Conservation (phyloP, 2,329 filamentous ascomycete species). For the Cladophialophora yegresii region DNA sequence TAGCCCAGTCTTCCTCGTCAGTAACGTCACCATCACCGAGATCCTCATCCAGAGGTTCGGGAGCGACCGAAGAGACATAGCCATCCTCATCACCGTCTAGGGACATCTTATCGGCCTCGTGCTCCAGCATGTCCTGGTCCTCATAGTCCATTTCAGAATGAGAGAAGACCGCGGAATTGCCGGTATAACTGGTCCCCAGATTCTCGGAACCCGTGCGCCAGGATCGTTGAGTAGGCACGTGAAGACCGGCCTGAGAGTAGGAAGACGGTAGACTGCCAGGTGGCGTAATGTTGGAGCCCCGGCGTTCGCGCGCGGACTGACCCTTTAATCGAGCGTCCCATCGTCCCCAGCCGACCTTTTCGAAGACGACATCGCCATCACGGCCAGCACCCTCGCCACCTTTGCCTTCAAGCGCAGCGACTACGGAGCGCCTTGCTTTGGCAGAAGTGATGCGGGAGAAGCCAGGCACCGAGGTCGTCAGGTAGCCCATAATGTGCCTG, state of each 20-base stretch:
- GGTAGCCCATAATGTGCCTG: conserved; percentile 89
- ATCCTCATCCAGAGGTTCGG: conserved; percentile 64
- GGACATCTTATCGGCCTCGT: conserved; percentile 95
- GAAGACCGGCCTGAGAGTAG: conserved; percentile 50
- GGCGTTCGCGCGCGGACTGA: conserved; percentile 49
- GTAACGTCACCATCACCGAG: conserved; percentile 84
- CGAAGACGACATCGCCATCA: conserved; percentile 66
- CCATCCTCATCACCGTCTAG: conserved; percentile 68
- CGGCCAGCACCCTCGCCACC: conserved; percentile 56
- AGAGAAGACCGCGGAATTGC: conserved; percentile 73
- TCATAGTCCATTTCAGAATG: conserved; percentile 65
- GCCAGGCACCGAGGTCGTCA: conserved; percentile 89
- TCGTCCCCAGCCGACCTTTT: conserved; percentile 95
- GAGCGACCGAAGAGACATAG: conserved; percentile 71
- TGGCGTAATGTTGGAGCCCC: conserved; percentile 34
- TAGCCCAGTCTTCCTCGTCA: conserved; percentile 94
- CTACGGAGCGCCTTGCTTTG: conserved; percentile 86
- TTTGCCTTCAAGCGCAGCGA: conserved; percentile 85
- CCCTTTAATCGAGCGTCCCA: conserved; percentile 84
- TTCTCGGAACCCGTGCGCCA: conserved; percentile 39
- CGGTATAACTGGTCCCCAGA: conserved; percentile 63
- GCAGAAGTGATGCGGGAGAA: conserved; percentile 81
- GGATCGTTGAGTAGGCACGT: conserved; percentile 48
- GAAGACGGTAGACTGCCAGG: conserved; percentile 50
- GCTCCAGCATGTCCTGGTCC: conserved; percentile 69